These are phyloP conservation scores for Neobulgaria alba DNA, from an alignment of 2,329 filamentous ascomycete species.

Conservation along the genomic window DNA sequence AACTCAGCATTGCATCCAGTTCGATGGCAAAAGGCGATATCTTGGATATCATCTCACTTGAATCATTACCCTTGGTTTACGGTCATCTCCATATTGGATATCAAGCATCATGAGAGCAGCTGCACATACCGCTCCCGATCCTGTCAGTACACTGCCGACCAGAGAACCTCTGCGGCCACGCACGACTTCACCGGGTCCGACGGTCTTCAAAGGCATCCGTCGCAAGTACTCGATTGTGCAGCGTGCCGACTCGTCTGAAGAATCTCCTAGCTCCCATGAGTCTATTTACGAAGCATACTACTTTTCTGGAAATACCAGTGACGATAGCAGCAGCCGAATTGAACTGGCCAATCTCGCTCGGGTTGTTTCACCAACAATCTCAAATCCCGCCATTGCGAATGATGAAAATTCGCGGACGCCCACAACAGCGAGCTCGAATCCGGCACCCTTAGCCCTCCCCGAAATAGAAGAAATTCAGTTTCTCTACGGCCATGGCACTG, in stretches of 20 bases:
- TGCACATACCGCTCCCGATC: conserved; percentile 15
- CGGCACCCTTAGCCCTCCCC: background rate
- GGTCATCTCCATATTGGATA: conserved; percentile 11
- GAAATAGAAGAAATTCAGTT: conserved; percentile 21
- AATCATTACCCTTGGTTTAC: background rate
- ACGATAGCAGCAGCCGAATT: conserved; percentile 18
- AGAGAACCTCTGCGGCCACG: conserved; percentile 15
- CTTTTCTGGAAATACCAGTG: conserved; percentile 28
- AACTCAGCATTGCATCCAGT: background rate
- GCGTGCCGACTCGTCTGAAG: conserved; percentile 31
- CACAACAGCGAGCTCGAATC: background rate
- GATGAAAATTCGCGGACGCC: conserved; percentile 14
- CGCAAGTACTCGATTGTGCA: conserved; percentile 26
- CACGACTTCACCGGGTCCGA: conserved; percentile 10
- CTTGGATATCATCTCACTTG: conserved; percentile 4
- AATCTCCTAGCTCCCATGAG: conserved; percentile 29
- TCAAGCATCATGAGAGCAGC: too few relatives aligned
- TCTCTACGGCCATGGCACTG: conserved; percentile 33
- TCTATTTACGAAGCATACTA: conserved; percentile 33
- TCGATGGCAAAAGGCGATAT: background rate
- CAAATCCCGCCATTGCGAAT: conserved; percentile 3
- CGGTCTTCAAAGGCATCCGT: conserved; percentile 22
- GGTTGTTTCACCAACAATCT: conserved; percentile 3
- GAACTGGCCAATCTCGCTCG: conserved; percentile 11
- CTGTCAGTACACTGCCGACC: conserved; percentile 2